phyloP scores from a whole-genome alignment of 2,329 filamentous ascomycete genomes.

The Sarocladium kiliense region DNA sequence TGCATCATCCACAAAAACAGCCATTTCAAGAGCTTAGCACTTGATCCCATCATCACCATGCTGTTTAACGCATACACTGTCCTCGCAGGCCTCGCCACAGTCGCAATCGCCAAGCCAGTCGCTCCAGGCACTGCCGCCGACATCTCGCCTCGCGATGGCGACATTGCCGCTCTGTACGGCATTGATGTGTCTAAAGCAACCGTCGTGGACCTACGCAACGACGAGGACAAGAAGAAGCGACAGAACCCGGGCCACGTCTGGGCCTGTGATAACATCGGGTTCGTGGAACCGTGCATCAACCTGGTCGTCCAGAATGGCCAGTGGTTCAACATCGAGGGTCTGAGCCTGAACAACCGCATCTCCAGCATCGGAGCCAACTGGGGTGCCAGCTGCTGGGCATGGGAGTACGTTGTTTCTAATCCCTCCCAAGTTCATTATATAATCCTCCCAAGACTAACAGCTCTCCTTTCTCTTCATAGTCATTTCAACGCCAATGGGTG shows the following conservation, averaged over 20 bases:
- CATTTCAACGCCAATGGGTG: not conserved
- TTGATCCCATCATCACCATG: not conserved
- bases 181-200: not conserved
- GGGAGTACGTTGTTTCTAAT: not conserved
- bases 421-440: too few relatives aligned
- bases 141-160: not conserved
- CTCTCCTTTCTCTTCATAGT: not conserved
- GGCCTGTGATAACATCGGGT: not conserved
- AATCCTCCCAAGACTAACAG: too few relatives aligned
- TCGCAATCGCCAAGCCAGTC: not conserved
- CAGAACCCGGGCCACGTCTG: not conserved
- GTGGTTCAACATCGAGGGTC: not conserved
- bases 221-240: not conserved
- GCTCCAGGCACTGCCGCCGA: not conserved
- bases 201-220: not conserved
- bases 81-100: not conserved
- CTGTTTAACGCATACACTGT: not conserved
- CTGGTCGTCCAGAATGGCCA: not conserved
- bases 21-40: not conserved
- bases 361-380: not conserved
- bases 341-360: not conserved
- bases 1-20: not conserved
- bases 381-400: not conserved
- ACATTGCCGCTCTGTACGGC: not conserved
- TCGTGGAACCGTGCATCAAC: not conserved